Conservation (phyloP, 148 eudicot species). For the Rhododendron vialii region DNA sequence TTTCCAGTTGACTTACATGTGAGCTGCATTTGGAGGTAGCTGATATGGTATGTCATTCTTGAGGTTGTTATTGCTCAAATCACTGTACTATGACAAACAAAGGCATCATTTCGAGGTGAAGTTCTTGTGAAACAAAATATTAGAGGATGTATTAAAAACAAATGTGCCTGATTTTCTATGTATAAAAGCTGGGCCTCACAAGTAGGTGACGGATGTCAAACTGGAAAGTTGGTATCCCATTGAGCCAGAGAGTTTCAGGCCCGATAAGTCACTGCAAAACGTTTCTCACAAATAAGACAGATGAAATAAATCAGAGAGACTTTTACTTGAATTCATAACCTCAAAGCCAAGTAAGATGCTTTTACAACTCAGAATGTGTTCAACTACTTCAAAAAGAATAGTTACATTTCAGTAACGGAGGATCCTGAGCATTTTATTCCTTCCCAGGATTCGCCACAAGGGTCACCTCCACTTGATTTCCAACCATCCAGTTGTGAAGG, state of each 20-base stretch:
- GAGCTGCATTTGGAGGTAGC: slow-evolving; percentile 55
- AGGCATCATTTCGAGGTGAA: slow-evolving; percentile 14
- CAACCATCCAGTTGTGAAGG: slow-evolving; percentile 44
- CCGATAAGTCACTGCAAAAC: slow-evolving; percentile 43
- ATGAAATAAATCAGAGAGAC: background rate
- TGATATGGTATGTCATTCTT: slow-evolving; percentile 55
- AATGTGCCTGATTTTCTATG: background rate
- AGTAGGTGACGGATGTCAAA: slow-evolving; percentile 49
- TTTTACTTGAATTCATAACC: background rate
- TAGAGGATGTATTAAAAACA: background rate
- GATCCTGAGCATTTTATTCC: slow-evolving; percentile 60
- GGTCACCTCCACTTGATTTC: slow-evolving; percentile 68
- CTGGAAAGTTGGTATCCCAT: slow-evolving; percentile 51
- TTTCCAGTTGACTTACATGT: slow-evolving; percentile 38
- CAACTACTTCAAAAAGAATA: background rate
- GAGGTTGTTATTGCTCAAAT: slow-evolving; percentile 60
- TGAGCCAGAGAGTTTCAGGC: slow-evolving; percentile 43
- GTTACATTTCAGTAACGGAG: slow-evolving; percentile 54
- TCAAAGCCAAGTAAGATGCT: background rate
- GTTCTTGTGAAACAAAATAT: background rate
- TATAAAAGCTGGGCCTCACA: slow-evolving; percentile 41
- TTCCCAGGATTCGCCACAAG: slow-evolving; percentile 63
- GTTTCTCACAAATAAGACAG: background rate
- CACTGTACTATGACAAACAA: slow-evolving; percentile 39
- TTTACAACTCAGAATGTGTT: background rate